A percentile compares a stretch with the other conserved stretches of the same genome.
Evolutionary conservation across 2,329 filamentous ascomycete genomes (phyloP).

Genomic region (Monilinia polystroma): DNA sequence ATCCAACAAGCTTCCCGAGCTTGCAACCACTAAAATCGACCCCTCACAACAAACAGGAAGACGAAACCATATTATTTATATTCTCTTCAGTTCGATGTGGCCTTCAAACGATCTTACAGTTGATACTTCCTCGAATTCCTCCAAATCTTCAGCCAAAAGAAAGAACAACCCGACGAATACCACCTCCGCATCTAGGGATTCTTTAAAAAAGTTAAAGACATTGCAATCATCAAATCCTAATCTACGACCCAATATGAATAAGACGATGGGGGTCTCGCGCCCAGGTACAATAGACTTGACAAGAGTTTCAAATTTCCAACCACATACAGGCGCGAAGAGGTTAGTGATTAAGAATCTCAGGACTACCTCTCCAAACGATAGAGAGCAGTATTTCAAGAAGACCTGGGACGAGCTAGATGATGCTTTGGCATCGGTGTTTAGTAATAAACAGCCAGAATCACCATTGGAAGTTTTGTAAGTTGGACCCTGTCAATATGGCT

Average conservation of each 20-base stretch:
- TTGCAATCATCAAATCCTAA: conserved; percentile 52
- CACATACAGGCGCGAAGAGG: conserved; percentile 75
- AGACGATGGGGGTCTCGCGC: conserved; percentile 26
- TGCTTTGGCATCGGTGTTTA: conserved; percentile 73
- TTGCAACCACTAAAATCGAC: conserved; percentile 22
- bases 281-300: conserved; percentile 34
- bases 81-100: conserved; percentile 38
- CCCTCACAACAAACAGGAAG: conserved; percentile 20
- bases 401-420: conserved; percentile 72
- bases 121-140: conserved; percentile 28
- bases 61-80: conserved; percentile 30
- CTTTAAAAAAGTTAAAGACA: conserved; percentile 73
- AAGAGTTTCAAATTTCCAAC: conserved; percentile 55
- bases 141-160: conserved; percentile 26
- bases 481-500: not conserved
- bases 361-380: conserved; percentile 56
- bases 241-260: conserved; percentile 33
- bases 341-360: conserved; percentile 93
- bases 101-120: conserved; percentile 33
- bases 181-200: not conserved
- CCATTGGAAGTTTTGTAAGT: conserved; percentile 74
- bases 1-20: conserved; percentile 3
- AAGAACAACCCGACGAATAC: conserved; percentile 26
- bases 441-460: conserved; percentile 57
- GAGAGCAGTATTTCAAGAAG: conserved; percentile 74